Base-by-base conservation (phyloP, 1,139 yeast species). In the Candida sanyaensis region DNA sequence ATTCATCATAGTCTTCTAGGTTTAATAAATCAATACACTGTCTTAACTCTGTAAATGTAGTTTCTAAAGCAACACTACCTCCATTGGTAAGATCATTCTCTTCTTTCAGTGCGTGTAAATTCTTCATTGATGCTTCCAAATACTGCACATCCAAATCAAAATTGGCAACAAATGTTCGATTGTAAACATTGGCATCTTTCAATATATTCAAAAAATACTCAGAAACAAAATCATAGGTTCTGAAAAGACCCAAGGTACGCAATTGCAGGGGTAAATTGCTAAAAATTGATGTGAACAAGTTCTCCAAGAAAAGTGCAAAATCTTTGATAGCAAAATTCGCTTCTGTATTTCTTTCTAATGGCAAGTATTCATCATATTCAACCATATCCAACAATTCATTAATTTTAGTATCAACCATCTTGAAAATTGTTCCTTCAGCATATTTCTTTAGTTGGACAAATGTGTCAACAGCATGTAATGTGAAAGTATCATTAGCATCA, bases 191-290 rank as follows among this genome's bases (percentile, higher is more conserved):
- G 3, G 83, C 83, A 43, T 75, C 71, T 43, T 83, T 72, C 52
- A 92, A 73, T 13, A 85, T 73, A 44, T 77, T 76, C 53, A 88
- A 72, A 61, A 93, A 81, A 53, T 86, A 82, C 40, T 85, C 81
- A 0, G 96, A 85, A 50, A 93, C 78, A 55, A 87, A 86, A 68
- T 92, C 98, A 64, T 89, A 89, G 34, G 93, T 91, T 62, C 96
- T 81, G 58, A 91, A 84, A 53, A 92, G 79, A 30, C 96, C 82
- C 53, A 92, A 71, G 3, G 95, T 84, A 56, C 90, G 81, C 50
- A 93, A 84, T 9, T 88, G 80, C 44, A 78, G 78, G 0, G 98
- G 97, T 38, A 93, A 75, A 53, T 87, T 88, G 17, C 88, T 84
- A 57, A 93, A 81, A n/a, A 96, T 90, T 1, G 96, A 85, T 45